Percentiles rank a stretch among this genome's conserved stretches.
These are phyloP conservation scores for Wickerhamiella brachini DNA, from an alignment of 805 yeast species.

Conservation along the genomic window DNA sequence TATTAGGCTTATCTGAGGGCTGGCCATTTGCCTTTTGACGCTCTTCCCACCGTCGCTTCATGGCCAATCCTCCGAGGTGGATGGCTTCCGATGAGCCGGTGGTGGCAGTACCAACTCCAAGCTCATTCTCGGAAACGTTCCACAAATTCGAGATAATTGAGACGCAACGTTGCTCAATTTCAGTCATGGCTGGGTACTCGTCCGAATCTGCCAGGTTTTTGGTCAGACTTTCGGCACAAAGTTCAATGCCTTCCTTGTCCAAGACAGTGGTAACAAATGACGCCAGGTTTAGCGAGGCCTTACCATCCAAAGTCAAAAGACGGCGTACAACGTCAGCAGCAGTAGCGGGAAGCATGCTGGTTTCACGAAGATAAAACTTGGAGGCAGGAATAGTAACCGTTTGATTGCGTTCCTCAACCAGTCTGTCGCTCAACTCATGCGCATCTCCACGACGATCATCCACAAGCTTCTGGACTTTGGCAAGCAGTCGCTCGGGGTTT, in stretches of 20 bases:
- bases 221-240: conserved; percentile 57
- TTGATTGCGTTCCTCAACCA: conserved; percentile 30
- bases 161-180: conserved; percentile 68
- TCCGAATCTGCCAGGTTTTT: conserved; percentile 88
- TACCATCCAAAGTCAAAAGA: conserved; percentile 72
- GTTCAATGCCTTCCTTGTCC: conserved; percentile 37
- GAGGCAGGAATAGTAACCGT: conserved; percentile 23
- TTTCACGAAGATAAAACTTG: conserved; percentile 46
- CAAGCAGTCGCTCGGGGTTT: neutral
- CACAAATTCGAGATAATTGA: conserved; percentile 67
- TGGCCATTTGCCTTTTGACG: conserved; percentile 46
- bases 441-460: neutral
- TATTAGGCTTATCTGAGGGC: conserved; percentile 56
- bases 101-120: conserved; percentile 75
- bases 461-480: neutral
- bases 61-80: conserved; percentile 83
- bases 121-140: conserved; percentile 45
- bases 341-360: conserved; percentile 37
- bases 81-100: conserved; percentile 93
- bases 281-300: conserved; percentile 72
- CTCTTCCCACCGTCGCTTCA: conserved; percentile 82
- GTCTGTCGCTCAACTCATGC: conserved; percentile 41
- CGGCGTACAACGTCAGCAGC: conserved; percentile 55
- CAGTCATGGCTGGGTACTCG: conserved; percentile 79
- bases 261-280: conserved; percentile 73